Base-by-base conservation (phyloP, 2,329 filamentous ascomycete species). In the Aureobasidium sp. region DNA sequence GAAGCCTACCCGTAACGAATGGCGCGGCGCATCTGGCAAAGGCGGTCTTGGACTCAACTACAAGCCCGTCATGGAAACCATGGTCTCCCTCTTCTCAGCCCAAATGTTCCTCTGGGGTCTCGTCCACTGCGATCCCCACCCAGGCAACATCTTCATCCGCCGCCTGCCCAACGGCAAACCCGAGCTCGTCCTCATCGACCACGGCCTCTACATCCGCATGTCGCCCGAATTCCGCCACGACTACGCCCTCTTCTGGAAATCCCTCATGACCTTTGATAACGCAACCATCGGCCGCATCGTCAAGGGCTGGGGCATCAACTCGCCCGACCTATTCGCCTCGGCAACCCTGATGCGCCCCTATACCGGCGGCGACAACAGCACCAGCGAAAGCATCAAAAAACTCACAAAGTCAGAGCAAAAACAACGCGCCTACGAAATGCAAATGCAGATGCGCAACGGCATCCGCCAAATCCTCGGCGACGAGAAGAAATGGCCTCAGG, bases 101-200 rank as follows among this genome's bases (percentile, higher is more conserved):
- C 93, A 97, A 72, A 97, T 97, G 82, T 99, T 97, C 79, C 87
- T 96, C 66, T 97, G 91, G 90, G 94, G 94, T 14, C 84, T 90
- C 47, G 90, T 97, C 0, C 93, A 99, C 78, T 97, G 93, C 76
- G 94, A 99, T 73, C 94, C 94, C 11, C 94, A 99, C 71, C 94
- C 94, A 1, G 93, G 93, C 31, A 99, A 99, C 76, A 94, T 97
- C 73, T 96, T 99, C 77, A 88, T 97, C 71, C 88, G 94, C 9
- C 87, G 94, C 9, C 81, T 90, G 17, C 89, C 91, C 1, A 87
- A 82, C 47, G 93, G 93, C n/a, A 82, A 85, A 47, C 83, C 93
- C 0, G 91, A 99, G 77, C 82, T 99, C 34, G 93, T 97, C 0
- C 86, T 99, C 39, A 96, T 99, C 72, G 94, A 99, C 75, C 94